Percentiles rank a stretch among this genome's conserved stretches.
Conservation (phyloP, 208 protist species). For the Crithidia bombi region DNA sequence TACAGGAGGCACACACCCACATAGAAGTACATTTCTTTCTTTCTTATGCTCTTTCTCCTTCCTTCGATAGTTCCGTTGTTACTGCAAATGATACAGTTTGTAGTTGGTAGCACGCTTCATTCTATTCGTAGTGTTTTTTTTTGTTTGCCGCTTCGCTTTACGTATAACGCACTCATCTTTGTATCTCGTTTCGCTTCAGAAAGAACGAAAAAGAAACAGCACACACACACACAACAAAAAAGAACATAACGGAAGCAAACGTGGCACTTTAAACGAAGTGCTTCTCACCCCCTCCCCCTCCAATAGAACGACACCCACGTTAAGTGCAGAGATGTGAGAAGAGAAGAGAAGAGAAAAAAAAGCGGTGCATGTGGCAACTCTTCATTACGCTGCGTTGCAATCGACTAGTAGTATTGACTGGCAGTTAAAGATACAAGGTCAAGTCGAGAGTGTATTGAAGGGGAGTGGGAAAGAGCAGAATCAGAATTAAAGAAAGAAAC, state of each 20-base stretch:
- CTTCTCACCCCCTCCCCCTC: too few species aligned
- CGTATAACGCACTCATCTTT: neutral
- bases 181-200: neutral
- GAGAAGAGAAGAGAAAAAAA: too few species aligned
- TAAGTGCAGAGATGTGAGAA: neutral
- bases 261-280: neutral
- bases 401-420: conserved; percentile 3
- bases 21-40: too few species aligned
- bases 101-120: too few species aligned
- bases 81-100: too few species aligned
- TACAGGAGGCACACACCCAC: neutral
- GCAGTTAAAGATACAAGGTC: neutral
- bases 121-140: too few species aligned
- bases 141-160: neutral
- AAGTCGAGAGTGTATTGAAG: neutral
- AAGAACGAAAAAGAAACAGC: neutral
- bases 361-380: conserved; percentile 4
- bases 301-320: too few species aligned
- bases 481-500: conserved; percentile 10
- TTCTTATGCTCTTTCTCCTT: too few species aligned
- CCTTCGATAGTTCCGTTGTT: too few species aligned
- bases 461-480: conserved; percentile 2
- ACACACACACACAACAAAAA: conserved; percentile 1
- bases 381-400: neutral
- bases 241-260: conserved; percentile 11